Evolutionary conservation across 768 basidiomycete species (phyloP).

Genomic region (Hygrophorus russula): DNA sequence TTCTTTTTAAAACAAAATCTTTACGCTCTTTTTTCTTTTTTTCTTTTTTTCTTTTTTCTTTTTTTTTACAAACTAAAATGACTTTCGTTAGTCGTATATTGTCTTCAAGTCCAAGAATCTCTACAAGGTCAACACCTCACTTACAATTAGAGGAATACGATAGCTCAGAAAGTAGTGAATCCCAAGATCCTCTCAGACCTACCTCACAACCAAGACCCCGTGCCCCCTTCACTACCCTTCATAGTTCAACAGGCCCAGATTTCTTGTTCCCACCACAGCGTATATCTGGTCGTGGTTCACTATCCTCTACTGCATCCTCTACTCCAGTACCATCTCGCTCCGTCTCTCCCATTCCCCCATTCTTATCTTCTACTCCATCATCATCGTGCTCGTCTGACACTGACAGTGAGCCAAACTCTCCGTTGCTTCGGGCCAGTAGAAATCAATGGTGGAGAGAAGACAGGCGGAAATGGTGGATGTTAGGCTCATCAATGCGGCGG

Average conservation of each 20-base stretch:
- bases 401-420: conserved; percentile 47
- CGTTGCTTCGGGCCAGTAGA: conserved; percentile 28
- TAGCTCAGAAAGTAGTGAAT: conserved; percentile 32
- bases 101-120: conserved; percentile 13
- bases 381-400: conserved; percentile 50
- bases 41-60: neutral
- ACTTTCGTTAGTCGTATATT: conserved; percentile 14
- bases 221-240: conserved; percentile 14
- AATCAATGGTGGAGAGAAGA: conserved; percentile 32
- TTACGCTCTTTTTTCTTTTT: no score
- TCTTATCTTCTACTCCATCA: conserved; percentile 34
- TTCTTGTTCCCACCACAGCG: conserved; percentile 23
- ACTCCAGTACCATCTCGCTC: conserved; percentile 57
- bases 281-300: conserved; percentile 27
- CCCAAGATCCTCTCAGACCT: conserved; percentile 23
- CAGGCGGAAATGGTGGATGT: conserved; percentile 48
- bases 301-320: conserved; percentile 29
- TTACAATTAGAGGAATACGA: conserved; percentile 27
- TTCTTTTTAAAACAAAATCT: no score
- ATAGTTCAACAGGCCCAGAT: conserved; percentile 13
- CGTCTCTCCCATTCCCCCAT: conserved; percentile 46
- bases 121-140: conserved; percentile 9
- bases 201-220: conserved; percentile 10
- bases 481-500: conserved; percentile 24
- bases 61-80: conserved; percentile 10